phyloP scores from a whole-genome alignment of 139 green algal species.

The Picocystis salinarum region DNA sequence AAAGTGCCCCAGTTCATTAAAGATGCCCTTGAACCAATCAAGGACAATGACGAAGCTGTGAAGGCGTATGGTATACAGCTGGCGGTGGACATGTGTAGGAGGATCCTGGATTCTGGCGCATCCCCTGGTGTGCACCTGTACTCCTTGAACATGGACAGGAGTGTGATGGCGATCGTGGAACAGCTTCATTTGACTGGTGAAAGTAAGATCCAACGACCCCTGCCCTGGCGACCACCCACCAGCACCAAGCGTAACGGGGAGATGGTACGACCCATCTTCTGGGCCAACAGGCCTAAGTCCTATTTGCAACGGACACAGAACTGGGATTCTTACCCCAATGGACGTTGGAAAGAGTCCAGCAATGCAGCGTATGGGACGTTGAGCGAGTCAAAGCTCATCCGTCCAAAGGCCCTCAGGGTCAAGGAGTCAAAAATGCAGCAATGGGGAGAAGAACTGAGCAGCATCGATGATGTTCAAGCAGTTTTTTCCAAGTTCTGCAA shows the following conservation, averaged over 20 bases:
- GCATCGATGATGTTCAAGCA: constrained; percentile 29
- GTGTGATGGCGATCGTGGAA: constrained; percentile 54
- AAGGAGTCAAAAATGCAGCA: constrained; percentile 5
- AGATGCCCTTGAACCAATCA: constrained; percentile 64
- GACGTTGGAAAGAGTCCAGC: constrained; percentile 24
- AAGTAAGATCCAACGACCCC: constrained; percentile 11
- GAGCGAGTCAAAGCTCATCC: constrained; percentile 41
- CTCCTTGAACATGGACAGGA: constrained; percentile 77
- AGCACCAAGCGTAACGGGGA: constrained; percentile 24
- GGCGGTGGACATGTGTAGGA: constrained; percentile 69
- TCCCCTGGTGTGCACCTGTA: constrained; percentile 81
- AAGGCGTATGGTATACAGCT: constrained; percentile 72
- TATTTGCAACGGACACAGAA: constrained; percentile 51
- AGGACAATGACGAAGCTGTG: constrained; percentile 80
- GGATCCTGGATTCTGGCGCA: constrained; percentile 50
- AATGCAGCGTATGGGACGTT: constrained; percentile 39
- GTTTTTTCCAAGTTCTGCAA: constrained; percentile 40
- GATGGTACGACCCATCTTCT: constrained; percentile 62
- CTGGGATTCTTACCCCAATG: constrained; percentile 44
- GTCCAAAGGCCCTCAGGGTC: background rate
- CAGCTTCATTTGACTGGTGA: constrained; percentile 27
- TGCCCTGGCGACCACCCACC: constrained; percentile 28
- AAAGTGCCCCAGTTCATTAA: constrained; percentile 54
- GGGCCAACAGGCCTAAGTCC: constrained; percentile 46
- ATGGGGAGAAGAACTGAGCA: constrained; percentile 24